Conservation (phyloP, 2,329 filamentous ascomycete genomes). For the Epichloe sp. region DNA sequence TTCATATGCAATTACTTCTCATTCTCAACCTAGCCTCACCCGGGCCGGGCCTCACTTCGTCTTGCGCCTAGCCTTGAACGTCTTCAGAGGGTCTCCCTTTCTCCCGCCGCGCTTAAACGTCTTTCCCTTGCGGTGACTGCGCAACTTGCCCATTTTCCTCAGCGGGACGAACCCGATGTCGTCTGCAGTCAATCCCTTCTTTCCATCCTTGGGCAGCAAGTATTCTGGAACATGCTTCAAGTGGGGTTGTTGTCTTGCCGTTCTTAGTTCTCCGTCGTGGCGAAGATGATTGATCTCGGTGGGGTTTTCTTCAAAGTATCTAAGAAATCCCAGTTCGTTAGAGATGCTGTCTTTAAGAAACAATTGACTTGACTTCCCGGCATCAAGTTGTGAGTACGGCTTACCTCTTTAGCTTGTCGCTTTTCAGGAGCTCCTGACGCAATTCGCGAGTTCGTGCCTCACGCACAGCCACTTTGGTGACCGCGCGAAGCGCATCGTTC, state of each 20-base stretch:
- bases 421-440: conserved; percentile 79
- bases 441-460: conserved; percentile 84
- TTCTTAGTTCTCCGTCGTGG: conserved; percentile 78
- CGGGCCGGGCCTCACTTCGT: conserved; percentile 15
- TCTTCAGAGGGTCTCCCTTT: conserved; percentile 76
- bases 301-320: conserved; percentile 93
- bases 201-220: conserved; percentile 65
- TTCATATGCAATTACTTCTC: not conserved
- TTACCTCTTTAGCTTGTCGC: conserved; percentile 73
- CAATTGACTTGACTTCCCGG: not conserved
- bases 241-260: conserved; percentile 75
- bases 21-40: not conserved
- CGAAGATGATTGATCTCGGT: conserved; percentile 74
- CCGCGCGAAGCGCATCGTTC: conserved; percentile 78
- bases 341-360: not conserved
- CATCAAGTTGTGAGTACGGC: not conserved
- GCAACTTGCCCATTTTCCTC: conserved; percentile 38
- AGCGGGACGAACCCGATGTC: conserved; percentile 68
- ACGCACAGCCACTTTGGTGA: conserved; percentile 79
- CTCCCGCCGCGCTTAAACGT: conserved; percentile 23
- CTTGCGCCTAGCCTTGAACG: conserved; percentile 57
- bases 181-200: conserved; percentile 51
- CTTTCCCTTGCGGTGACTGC: conserved; percentile 31
- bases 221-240: conserved; percentile 93
- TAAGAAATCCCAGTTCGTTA: conserved; percentile 7